Evolutionary conservation across 2,329 filamentous ascomycete genomes (phyloP).

Genomic region (Ascochyta clinopodiicola): DNA sequence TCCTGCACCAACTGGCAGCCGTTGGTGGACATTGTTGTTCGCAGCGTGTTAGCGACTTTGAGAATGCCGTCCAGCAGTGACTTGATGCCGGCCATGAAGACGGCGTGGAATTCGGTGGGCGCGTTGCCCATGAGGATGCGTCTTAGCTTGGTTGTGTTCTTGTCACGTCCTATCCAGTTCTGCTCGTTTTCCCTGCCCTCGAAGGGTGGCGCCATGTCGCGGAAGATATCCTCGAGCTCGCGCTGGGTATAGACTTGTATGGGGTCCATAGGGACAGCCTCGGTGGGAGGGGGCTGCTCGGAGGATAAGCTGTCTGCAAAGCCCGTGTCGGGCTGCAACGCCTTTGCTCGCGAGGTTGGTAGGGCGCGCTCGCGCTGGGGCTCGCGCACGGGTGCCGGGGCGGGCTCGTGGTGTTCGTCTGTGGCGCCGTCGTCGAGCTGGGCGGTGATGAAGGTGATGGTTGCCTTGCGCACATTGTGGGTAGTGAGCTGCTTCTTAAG

Average conservation of each 20-base stretch:
- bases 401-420: slow-evolving; percentile 8
- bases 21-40: slow-evolving; percentile 89
- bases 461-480: slow-evolving; percentile 85
- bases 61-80: slow-evolving; percentile 83
- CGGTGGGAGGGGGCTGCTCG: slow-evolving; percentile 68
- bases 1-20: slow-evolving; percentile 86
- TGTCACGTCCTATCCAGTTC: slow-evolving; percentile 89
- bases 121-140: slow-evolving; percentile 84
- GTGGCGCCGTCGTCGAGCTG: slow-evolving; percentile 73
- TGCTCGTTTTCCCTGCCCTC: slow-evolving; percentile 89
- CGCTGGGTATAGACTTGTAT: slow-evolving; percentile 82
- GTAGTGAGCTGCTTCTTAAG: slow-evolving; percentile 84
- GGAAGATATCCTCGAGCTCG: slow-evolving; percentile 87
- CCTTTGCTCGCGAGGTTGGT: slow-evolving; percentile 42
- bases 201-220: slow-evolving; percentile 80
- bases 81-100: slow-evolving; percentile 75
- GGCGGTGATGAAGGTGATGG: slow-evolving; percentile 79
- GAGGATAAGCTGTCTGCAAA: slow-evolving; percentile 52
- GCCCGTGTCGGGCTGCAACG: slow-evolving; percentile 51
- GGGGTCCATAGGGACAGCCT: slow-evolving; percentile 75
- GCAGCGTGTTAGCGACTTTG: slow-evolving; percentile 80
- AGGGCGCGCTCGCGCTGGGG: slow-evolving; percentile 32
- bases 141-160: slow-evolving; percentile 77
- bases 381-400: slow-evolving; percentile 25
- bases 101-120: slow-evolving; percentile 74